Conservation (phyloP, 305 asterid genomes). For the Fraxinus albicans region DNA sequence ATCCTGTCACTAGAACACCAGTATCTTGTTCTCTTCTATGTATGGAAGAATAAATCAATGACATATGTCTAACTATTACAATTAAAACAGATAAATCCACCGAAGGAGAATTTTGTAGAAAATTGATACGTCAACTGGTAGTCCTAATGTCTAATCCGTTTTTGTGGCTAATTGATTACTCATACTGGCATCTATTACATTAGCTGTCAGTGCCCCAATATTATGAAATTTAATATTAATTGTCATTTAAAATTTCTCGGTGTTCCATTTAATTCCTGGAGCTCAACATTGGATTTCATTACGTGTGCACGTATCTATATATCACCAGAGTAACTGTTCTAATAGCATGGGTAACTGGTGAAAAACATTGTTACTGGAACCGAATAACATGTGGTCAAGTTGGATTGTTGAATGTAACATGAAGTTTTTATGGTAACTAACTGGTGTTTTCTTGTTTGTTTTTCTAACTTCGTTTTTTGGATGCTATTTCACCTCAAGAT, state of each 20-base stretch:
- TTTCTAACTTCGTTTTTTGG: not conserved
- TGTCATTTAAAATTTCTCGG: not conserved
- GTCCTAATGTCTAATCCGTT: not conserved
- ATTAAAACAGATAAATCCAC: not conserved
- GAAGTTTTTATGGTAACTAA: not conserved
- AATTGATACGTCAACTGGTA: not conserved
- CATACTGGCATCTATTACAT: not conserved
- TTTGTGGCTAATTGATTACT: not conserved
- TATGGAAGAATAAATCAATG: not conserved
- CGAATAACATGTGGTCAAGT: not conserved
- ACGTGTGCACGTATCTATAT: too few species aligned
- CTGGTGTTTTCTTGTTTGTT: not conserved
- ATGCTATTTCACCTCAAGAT: not conserved
- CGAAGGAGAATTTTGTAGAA: not conserved
- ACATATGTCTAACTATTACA: not conserved
- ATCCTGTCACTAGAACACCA: not conserved
- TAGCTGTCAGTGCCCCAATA: not conserved
- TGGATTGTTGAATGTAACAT: not conserved
- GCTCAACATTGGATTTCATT: not conserved
- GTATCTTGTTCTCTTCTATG: not conserved
- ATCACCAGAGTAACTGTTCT: not conserved
- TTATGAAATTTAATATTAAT: not conserved
- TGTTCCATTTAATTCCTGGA: not conserved
- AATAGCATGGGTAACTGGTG: not conserved
- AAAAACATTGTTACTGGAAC: not conserved